Percentiles rank a stretch among this genome's conserved stretches.
Conservation (phyloP, 2,329 filamentous ascomycete species). For the Talaromyces sp. region DNA sequence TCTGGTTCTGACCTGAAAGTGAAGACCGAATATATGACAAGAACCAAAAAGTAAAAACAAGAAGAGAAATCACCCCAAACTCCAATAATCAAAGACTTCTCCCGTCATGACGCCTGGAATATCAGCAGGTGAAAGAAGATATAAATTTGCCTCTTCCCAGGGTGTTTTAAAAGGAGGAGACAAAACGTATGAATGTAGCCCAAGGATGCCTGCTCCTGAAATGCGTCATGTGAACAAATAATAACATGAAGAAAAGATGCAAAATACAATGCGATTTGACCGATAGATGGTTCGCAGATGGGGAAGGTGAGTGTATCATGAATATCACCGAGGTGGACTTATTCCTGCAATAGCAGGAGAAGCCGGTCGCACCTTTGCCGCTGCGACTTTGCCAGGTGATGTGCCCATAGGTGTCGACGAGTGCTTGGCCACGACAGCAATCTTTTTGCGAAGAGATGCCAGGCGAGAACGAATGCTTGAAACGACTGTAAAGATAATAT, state of each 20-base stretch:
- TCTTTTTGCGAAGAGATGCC: constrained; percentile 47
- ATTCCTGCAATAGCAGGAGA: constrained; percentile 29
- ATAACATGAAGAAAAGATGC: constrained; percentile 1
- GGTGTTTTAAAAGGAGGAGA: background rate
- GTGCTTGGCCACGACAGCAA: constrained; percentile 47
- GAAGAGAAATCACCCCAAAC: background rate
- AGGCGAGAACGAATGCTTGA: constrained; percentile 49
- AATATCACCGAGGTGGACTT: constrained; percentile 32
- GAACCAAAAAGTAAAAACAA: constrained; percentile 17
- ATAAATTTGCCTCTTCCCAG: background rate
- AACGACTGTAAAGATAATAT: constrained; percentile 39
- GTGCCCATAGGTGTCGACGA: constrained; percentile 38
- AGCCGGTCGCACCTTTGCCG: constrained; percentile 30
- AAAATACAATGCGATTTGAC: constrained; percentile 1
- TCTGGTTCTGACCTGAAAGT: constrained; percentile 7
- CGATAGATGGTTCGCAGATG: background rate
- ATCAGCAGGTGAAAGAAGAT: background rate
- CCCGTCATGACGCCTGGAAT: background rate
- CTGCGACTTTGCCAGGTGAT: constrained; percentile 27
- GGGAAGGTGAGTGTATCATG: background rate
- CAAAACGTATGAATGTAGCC: constrained; percentile 2
- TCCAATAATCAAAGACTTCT: background rate
- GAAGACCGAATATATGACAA: constrained; percentile 14
- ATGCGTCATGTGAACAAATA: constrained; percentile 14
- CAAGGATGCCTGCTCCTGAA: constrained; percentile 18